Evolutionary conservation across 2,329 filamentous ascomycete species (phyloP).

Genomic region (Catunica adiposa): DNA sequence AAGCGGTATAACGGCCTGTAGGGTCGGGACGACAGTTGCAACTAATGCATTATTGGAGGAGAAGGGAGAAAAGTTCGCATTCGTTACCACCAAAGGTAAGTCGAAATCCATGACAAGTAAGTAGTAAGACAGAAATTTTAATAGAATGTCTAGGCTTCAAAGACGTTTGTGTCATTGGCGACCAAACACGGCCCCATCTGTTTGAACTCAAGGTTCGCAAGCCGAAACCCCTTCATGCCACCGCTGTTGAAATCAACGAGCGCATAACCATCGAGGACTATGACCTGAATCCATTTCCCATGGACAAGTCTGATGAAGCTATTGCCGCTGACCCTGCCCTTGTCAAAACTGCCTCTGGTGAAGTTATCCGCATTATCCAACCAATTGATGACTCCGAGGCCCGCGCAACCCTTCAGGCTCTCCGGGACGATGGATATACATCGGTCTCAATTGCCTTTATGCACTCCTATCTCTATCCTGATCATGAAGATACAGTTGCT

Average conservation of each 20-base stretch:
- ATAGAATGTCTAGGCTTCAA: conserved; percentile 37
- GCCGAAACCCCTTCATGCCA: conserved; percentile 52
- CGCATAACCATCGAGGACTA: conserved; percentile 52
- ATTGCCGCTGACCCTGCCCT: conserved; percentile 31
- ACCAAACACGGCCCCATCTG: conserved; percentile 55
- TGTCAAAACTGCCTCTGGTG: conserved; percentile 48
- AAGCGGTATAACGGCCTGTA: conserved; percentile 42
- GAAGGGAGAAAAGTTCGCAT: conserved; percentile 54
- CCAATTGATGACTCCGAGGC: conserved; percentile 39
- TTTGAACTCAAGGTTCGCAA: conserved; percentile 56
- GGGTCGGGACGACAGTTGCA: conserved; percentile 68
- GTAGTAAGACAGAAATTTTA: not conserved
- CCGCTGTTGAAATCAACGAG: conserved; percentile 58
- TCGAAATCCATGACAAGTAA: not conserved
- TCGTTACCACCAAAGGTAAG: conserved; percentile 47
- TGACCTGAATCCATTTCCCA: conserved; percentile 38
- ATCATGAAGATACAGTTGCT: conserved; percentile 67
- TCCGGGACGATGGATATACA: conserved; percentile 49
- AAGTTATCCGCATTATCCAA: conserved; percentile 50
- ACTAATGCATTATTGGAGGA: conserved; percentile 62
- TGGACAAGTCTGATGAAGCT: conserved; percentile 26
- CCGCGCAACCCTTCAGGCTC: conserved; percentile 36
- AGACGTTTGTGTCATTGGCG: conserved; percentile 55
- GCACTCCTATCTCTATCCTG: conserved; percentile 82
- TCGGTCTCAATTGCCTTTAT: conserved; percentile 83